These are phyloP conservation scores for Tulasnella sp. DNA, from an alignment of 768 basidiomycete species.

Conservation along the genomic window DNA sequence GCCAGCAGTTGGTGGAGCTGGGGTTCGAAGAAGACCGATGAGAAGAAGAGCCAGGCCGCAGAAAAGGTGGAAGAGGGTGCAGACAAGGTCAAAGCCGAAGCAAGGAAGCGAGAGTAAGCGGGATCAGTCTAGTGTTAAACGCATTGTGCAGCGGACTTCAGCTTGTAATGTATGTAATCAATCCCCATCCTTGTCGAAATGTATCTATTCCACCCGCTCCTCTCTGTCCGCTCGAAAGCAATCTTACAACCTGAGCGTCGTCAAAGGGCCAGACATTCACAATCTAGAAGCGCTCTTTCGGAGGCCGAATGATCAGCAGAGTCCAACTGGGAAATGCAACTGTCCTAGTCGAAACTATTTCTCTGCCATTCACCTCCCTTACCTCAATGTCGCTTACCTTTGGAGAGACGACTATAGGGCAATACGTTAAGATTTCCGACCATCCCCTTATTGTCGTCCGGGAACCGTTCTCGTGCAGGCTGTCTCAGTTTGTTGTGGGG, in stretches of 20 bases:
- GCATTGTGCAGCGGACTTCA: neutral
- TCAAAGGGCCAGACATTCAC: neutral
- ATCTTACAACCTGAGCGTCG: neutral
- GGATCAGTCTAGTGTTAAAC: neutral
- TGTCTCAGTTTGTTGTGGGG: too few species aligned
- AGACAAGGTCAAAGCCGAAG: constrained; percentile 31
- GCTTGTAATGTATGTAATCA: constrained; percentile 1
- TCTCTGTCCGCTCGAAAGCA: neutral
- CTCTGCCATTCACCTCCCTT: too few species aligned
- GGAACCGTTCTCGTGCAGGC: too few species aligned
- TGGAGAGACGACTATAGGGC: too few species aligned
- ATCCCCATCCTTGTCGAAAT: neutral
- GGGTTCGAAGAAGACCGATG: constrained; percentile 26
- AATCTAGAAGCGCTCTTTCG: too few species aligned
- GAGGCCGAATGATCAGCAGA: too few species aligned
- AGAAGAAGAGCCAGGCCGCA: constrained; percentile 10
- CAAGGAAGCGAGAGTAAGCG: constrained; percentile 18
- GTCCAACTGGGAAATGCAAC: too few species aligned
- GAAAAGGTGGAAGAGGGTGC: constrained; percentile 28
- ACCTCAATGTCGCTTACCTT: too few species aligned
- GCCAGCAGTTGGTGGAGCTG: constrained; percentile 30
- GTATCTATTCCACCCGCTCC: neutral
- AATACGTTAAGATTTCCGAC: too few species aligned
- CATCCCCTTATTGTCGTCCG: too few species aligned
- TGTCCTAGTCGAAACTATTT: too few species aligned